Conservation (phyloP, 2,329 filamentous ascomycete species). For the Cercospora sp. region DNA sequence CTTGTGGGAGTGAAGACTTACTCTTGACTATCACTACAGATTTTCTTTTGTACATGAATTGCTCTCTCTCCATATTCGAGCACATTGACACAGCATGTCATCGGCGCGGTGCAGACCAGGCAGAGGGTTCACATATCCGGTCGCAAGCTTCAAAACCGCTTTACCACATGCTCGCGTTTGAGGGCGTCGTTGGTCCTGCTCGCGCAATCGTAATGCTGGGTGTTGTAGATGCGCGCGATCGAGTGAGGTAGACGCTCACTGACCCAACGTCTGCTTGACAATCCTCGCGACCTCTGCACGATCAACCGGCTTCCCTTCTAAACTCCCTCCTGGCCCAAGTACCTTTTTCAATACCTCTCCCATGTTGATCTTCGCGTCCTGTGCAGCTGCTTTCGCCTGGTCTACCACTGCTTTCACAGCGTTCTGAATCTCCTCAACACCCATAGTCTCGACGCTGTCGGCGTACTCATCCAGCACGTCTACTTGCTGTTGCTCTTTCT, state of each 20-base stretch:
- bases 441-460: slow-evolving; percentile 58
- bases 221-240: neutral
- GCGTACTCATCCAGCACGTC: slow-evolving; percentile 66
- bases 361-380: slow-evolving; percentile 53
- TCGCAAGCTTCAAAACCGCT: neutral
- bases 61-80: neutral
- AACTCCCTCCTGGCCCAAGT: slow-evolving; percentile 50
- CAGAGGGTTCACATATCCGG: neutral
- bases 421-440: slow-evolving; percentile 58
- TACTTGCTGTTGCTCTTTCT: slow-evolving; percentile 68
- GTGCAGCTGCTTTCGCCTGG: slow-evolving; percentile 47
- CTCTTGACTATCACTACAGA: neutral
- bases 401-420: slow-evolving; percentile 56
- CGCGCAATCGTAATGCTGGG: neutral
- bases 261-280: slow-evolving; percentile 52
- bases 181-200: neutral
- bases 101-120: neutral
- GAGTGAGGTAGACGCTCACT: slow-evolving; percentile 1
- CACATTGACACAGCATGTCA: neutral
- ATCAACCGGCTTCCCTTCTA: slow-evolving; percentile 66
- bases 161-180: neutral
- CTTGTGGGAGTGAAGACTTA: neutral
- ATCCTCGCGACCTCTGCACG: slow-evolving; percentile 60
- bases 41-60: neutral
- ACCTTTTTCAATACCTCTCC: slow-evolving; percentile 66